phyloP scores from a whole-genome alignment of 108 stramenopile genomes.

The Licmophora abbreviata region DNA sequence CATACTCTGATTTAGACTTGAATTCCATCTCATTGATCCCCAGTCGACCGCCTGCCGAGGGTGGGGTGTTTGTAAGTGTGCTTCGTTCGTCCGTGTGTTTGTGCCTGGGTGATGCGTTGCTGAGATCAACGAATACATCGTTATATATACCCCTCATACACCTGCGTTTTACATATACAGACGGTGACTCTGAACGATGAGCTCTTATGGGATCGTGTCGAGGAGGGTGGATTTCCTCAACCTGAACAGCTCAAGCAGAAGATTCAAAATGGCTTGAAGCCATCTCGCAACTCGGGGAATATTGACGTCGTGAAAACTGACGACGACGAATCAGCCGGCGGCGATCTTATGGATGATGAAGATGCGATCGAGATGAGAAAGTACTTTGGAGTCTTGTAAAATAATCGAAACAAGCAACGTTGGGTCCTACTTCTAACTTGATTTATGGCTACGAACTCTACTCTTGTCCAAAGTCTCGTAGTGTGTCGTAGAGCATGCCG shows the following conservation, averaged over 20 bases:
- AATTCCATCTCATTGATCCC: conserved; percentile 34
- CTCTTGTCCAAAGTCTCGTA: background rate
- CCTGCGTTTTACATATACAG: no score
- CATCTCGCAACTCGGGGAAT: background rate
- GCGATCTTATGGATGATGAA: conserved; percentile 53
- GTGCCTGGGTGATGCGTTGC: no score
- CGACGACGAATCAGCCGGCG: conserved; percentile 2
- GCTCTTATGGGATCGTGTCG: conserved; percentile 41
- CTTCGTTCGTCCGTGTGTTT: conserved; percentile 12
- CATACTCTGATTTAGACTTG: conserved; percentile 26
- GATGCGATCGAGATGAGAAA: conserved; percentile 44
- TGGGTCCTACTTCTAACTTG: background rate
- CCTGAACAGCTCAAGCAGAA: conserved; percentile 18
- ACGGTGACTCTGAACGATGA: no score
- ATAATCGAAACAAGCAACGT: no score
- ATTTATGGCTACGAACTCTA: background rate
- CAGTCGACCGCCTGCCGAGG: conserved; percentile 27
- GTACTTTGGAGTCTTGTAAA: conserved; percentile 53
- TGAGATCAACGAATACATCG: no score
- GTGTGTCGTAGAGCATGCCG: background rate
- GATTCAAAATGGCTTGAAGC: conserved; percentile 1
- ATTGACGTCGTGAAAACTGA: conserved; percentile 2
- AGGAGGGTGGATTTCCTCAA: conserved; percentile 23
- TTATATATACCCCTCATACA: no score
- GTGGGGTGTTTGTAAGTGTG: conserved; percentile 14